Conservation (phyloP, 2,329 filamentous ascomycete genomes). For the Colletotrichum coccodes region DNA sequence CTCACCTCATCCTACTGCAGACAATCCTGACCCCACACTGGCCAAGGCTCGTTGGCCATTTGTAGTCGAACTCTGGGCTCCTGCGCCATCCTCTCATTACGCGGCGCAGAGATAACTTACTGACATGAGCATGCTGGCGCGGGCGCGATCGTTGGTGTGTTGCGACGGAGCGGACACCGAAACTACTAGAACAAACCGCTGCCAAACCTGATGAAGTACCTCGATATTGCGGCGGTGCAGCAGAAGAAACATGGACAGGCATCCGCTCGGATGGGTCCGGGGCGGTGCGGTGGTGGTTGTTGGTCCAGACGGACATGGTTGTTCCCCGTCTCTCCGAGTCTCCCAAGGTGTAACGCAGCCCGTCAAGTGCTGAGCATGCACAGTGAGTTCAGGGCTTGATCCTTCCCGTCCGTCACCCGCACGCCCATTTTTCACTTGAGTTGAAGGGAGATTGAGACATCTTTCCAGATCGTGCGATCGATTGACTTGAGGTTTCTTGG, state of each 20-base stretch:
- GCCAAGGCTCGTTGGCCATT: not conserved
- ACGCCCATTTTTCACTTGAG: not conserved
- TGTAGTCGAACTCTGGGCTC: not conserved
- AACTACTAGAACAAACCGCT: not conserved
- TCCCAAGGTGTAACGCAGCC: not conserved
- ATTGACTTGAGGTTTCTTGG: not conserved
- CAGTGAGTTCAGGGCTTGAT: not conserved
- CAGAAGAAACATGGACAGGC: not conserved
- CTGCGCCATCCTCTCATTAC: conserved; percentile 15
- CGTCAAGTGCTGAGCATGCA: not conserved
- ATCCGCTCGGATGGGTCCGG: conserved; percentile 1
- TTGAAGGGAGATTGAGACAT: not conserved
- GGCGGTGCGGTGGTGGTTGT: not conserved
- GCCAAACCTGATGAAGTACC: not conserved
- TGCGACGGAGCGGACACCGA: conserved; percentile 1
- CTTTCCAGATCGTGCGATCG: not conserved
- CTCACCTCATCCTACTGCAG: not conserved
- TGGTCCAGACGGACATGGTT: conserved; percentile 23
- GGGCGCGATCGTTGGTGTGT: not conserved
- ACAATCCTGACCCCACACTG: no score
- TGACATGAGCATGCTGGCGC: not conserved
- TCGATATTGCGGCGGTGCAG: conserved; percentile 21
- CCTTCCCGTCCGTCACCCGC: not conserved
- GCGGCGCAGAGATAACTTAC: not conserved
- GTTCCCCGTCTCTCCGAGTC: conserved; percentile 20